Evolutionary conservation across 305 asterid genomes (phyloP), one percentile per base, ranked within the genome.

Genomic region (Caryopteris hybrid): DNA sequence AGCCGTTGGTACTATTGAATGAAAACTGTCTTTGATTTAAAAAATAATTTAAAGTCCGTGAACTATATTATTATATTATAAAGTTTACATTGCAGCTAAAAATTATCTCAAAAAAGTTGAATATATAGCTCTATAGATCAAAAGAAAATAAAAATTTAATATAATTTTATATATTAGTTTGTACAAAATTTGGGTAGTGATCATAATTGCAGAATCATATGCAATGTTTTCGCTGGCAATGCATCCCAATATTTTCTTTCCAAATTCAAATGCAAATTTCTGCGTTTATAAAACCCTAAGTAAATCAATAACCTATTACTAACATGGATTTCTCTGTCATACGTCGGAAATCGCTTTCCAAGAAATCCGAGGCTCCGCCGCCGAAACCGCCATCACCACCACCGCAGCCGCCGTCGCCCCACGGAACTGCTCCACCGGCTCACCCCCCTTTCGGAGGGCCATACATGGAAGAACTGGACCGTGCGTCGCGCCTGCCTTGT

Each of bases 241-340:
- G 31, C 8, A 34, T 16, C 8, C 62, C 4, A 18, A 8, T 43
- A 56, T 56, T 45, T 1, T 43, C 27, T 76, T 76, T 52, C 82
- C 78, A 73, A 42, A 59, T 59, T 68, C 17, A 41, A 64, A 61
- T 6, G 8, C 56, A 42, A 0, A 14, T 3, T 23, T 54, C 0
- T 0, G 0, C 14, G 5, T 4, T 33, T 64, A 66, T 56, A 69
- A 68, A 62, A 39, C 2, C 50, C 39, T 10, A 29, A 41, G 0
- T 54, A 33, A 61, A 21, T 61, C 62, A 74, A 39, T 7, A 55
- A 66, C n/a, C n/a, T n/a, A n/a, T n/a, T n/a, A n/a, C n/a, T n/a
- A 69, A 16, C 1, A 78, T 75, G 84, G 76, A 68, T 68, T 75
- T 63, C 74, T 22, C 23, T 1, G 20, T 38, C 8, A 36, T 79